These are phyloP conservation scores for Cryoendolithus antarcticus DNA, from an alignment of 2,329 filamentous ascomycete genomes.

Conservation along the genomic window DNA sequence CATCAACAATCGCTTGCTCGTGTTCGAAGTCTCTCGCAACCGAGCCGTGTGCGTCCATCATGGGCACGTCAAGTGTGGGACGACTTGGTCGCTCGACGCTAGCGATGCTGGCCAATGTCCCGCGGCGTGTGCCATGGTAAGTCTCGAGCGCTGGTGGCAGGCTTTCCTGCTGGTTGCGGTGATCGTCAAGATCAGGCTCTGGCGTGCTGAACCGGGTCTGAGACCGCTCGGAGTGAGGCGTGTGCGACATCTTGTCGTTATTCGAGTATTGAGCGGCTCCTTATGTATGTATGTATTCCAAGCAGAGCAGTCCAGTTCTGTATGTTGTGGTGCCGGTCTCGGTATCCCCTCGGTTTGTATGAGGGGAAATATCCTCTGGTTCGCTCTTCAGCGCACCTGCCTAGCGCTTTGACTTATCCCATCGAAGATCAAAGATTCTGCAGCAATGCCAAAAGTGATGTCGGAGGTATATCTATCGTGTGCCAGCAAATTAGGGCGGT, in stretches of 20 bases:
- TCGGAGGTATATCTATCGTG: no score
- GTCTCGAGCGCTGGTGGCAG: conserved; percentile 43
- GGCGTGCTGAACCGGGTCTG: conserved; percentile 60
- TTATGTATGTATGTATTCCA: no score
- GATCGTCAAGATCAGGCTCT: conserved; percentile 75
- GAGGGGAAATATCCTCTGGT: no score
- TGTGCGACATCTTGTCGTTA: conserved; percentile 32
- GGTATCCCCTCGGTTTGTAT: no score
- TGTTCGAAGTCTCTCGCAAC: conserved; percentile 55
- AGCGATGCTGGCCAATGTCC: conserved; percentile 59
- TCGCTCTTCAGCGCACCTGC: conserved; percentile 1
- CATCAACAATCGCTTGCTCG: conserved; percentile 74
- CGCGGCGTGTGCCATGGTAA: conserved; percentile 42
- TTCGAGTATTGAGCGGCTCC: no score
- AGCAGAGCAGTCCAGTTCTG: no score
- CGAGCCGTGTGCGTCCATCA: conserved; percentile 29
- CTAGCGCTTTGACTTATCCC: conserved; percentile 7
- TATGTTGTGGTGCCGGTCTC: no score
- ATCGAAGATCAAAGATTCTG: neutral
- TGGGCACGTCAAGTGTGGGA: conserved; percentile 31
- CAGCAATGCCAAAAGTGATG: no score
- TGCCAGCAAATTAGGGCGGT: conserved; percentile 68
- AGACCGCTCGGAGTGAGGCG: conserved; percentile 53
- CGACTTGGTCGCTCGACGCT: conserved; percentile 31
- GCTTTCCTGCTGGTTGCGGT: conserved; percentile 56